A percentile compares a stretch with the other conserved stretches of the same genome.
Conservation (phyloP, 441 rosid species). For the Euphorbia celastroides region DNA sequence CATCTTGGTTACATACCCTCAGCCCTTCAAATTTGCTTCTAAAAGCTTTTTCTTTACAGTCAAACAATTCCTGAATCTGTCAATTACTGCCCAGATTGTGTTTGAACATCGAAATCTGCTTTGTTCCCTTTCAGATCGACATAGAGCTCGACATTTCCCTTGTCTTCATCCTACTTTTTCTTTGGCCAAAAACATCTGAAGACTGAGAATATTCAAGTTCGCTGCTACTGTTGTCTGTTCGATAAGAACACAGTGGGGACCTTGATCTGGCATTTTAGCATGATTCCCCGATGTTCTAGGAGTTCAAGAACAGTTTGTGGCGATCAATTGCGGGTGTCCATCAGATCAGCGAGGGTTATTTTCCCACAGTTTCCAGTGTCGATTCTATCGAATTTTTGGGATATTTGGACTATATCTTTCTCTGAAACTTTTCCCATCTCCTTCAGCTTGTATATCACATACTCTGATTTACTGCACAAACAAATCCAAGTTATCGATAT, state of each 20-base stretch:
- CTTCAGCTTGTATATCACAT: constrained; percentile 84
- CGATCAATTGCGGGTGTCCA: constrained; percentile 35
- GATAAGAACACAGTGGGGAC: constrained; percentile 6
- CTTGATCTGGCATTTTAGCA: not conserved
- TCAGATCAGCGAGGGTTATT: constrained; percentile 81
- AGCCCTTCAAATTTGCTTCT: too few species aligned
- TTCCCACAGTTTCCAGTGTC: constrained; percentile 80
- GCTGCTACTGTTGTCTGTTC: not conserved
- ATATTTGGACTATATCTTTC: constrained; percentile 65
- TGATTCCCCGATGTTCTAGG: not conserved
- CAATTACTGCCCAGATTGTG: too few species aligned
- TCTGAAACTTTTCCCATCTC: constrained; percentile 86
- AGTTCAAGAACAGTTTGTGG: not conserved
- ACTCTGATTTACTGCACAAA: constrained; percentile 75
- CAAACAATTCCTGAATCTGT: too few species aligned
- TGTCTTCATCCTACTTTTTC: too few species aligned
- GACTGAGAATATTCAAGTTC: not conserved
- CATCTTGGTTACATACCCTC: too few species aligned
- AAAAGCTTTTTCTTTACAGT: too few species aligned
- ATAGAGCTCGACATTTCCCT: too few species aligned
- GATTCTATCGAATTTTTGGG: constrained; percentile 63
- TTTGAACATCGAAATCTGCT: too few species aligned
- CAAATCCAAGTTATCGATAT: not conserved
- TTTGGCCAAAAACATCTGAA: too few species aligned
- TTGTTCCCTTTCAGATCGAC: not conserved